phyloP scores from a whole-genome alignment of 1,139 yeast species.

The Candida glucosophila region DNA sequence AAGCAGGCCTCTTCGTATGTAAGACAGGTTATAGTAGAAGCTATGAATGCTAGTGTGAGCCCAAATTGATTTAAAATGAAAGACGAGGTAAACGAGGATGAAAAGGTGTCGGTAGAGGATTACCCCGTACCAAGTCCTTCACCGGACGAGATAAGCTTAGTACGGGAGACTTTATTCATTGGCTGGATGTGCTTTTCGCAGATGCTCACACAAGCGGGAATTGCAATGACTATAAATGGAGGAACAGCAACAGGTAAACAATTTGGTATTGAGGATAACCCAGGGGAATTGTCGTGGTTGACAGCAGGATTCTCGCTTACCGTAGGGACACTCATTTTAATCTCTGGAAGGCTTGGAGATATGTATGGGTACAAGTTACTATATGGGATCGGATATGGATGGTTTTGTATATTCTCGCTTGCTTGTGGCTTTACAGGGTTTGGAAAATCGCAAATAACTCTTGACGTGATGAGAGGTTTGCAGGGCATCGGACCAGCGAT shows the following conservation, averaged over 20 bases:
- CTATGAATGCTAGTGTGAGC: background rate
- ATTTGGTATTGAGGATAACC: conserved; percentile 22
- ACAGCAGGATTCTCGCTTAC: conserved; percentile 47
- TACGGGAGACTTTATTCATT: conserved; percentile 15
- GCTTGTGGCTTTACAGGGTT: conserved; percentile 42
- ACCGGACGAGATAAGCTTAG: conserved; percentile 11
- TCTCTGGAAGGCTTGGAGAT: conserved; percentile 47
- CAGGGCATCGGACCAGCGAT: conserved; percentile 59
- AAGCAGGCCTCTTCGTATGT: too few species aligned
- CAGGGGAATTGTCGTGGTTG: conserved; percentile 51
- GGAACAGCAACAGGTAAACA: conserved; percentile 24
- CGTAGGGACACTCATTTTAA: conserved; percentile 45
- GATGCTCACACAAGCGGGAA: conserved; percentile 41
- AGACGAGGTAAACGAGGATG: background rate
- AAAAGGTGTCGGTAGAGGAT: background rate
- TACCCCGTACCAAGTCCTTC: conserved; percentile 6
- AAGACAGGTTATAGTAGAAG: background rate
- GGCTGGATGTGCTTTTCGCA: conserved; percentile 32
- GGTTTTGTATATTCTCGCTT: conserved; percentile 36
- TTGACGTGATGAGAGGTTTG: conserved; percentile 42
- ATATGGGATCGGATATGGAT: conserved; percentile 34
- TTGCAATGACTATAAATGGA: conserved; percentile 38
- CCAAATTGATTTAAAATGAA: background rate
- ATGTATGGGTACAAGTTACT: conserved; percentile 40
- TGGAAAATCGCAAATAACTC: conserved; percentile 34